phyloP scores from a whole-genome alignment of 345 rosid genomes.

The Reutealis trisperma region DNA sequence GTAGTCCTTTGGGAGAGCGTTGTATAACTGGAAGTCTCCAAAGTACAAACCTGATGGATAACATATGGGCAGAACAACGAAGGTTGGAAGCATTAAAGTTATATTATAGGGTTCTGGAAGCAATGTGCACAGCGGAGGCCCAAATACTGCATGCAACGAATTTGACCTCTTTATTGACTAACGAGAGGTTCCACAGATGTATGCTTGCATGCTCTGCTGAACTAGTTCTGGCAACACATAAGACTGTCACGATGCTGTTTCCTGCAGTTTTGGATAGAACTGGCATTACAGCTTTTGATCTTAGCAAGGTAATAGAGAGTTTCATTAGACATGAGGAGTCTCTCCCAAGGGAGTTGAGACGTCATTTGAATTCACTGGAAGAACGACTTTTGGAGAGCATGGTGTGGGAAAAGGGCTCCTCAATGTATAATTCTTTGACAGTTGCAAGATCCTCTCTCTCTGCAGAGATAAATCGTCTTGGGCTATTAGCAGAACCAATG shows the following conservation, averaged over 20 bases:
- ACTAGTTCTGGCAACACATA: conserved; percentile 92
- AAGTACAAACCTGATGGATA: conserved; percentile 80
- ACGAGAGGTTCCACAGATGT: conserved; percentile 90
- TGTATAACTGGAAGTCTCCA: conserved; percentile 64
- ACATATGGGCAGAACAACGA: conserved; percentile 94
- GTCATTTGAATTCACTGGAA: conserved; percentile 94
- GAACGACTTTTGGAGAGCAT: conserved; percentile 95
- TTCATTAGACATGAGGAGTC: conserved; percentile 95
- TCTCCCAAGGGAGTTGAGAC: conserved; percentile 92
- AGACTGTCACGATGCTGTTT: conserved; percentile 88
- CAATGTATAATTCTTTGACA: conserved; percentile 90
- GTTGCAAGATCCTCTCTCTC: conserved; percentile 78
- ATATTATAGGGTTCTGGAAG: conserved; percentile 90
- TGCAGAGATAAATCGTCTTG: conserved; percentile 59
- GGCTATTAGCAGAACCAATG: conserved; percentile 36
- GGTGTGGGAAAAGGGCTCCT: conserved; percentile 99
- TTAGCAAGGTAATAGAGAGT: conserved; percentile 98
- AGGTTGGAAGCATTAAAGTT: conserved; percentile 81
- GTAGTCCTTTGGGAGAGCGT: conserved; percentile 63
- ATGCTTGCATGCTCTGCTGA: conserved; percentile 99
- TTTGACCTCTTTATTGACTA: conserved; percentile 84
- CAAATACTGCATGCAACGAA: conserved; percentile 76
- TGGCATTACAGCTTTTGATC: conserved; percentile 98
- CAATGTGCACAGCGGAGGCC: conserved; percentile 93
- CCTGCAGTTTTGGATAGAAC: conserved; percentile 96